Base-by-base conservation (phyloP, 306 rosid genomes). In the Hippophae gyantsensis region DNA sequence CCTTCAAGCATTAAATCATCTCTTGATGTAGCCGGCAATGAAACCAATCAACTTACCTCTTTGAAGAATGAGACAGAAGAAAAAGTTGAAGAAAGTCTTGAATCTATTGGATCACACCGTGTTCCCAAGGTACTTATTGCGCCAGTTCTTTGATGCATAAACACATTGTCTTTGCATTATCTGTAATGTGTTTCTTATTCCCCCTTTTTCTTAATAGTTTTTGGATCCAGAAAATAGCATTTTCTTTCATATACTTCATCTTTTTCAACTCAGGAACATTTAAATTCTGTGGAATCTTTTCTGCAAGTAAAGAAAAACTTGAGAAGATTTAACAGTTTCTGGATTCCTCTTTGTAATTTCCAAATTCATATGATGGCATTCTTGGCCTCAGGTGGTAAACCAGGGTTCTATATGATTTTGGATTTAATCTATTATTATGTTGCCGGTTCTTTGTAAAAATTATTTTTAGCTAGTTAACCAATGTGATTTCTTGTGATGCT, bases 1-100 rank as follows among this genome's bases (percentile, higher is more conserved):
- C 86, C 87, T 69, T 76, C 99, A 71, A 74, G 81, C 77, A 52
- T 82, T 63, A 62, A 71, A 65, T 52, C 76, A 69, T 83, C 98
- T 88, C 66, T 79, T 70, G 86, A 87, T 72, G 79, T 79, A 67
- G 81, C 86, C 70, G 65, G 69, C 61, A 32, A 32, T 32, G 38
- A 32, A 32, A 60, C 78, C 63, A 86, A 82, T 57, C 74, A 77
- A 60, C 83, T 71, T 50, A 82, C 66, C 73, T 57, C 81, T 61
- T n/a, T 53, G 43, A 69, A 73, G 62, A 79, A 76, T 54, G 43
- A 43, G 9, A 51, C 54, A 54, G 84, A 82, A 54, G 70, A 80
- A 41, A 48, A 63, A 53, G 41, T n/a, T 10, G 10, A 70, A 43
- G 69, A 74, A 65, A 23, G 63, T 58, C 75, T 78, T 75, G 95